Base-by-base conservation (phyloP, 495 filamentous ascomycete species). In the Bombardia bombarda region DNA sequence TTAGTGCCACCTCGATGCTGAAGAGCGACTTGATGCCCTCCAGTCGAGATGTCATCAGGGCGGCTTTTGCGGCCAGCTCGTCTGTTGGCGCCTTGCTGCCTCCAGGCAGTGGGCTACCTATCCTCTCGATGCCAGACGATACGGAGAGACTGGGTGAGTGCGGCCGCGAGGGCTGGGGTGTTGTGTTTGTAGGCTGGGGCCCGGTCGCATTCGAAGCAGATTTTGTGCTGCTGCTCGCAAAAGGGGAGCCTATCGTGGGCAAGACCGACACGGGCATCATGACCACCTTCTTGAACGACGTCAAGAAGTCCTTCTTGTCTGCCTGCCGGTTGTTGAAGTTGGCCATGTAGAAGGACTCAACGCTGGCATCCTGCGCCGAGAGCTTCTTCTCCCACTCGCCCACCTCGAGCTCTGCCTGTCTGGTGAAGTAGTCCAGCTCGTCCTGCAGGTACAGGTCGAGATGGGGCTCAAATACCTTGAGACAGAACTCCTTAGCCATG, bases 211-310 rank as follows among this genome's bases (percentile, higher is more conserved):
- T 58, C 38, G 58, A 40, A 17, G 55, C 21, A 8, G 61, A 32
- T 20, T 17, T 4, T 7, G 77, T 65, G 50, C 70, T 74, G 20
- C 54, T 57, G 46, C 50, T 56, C n/a, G 64, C 64, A 42, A 72
- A 72, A 12, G 63, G 59, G 0, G 59, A 65, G 7, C 53, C 58
- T 10, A 62, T 35, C 13, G 56, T 72, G 3, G 87, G 87, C 3
- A 97, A 65, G 19, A 90, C 88, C 37, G 87, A 92, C 22, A 97
- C 90, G 18, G 93, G 93, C 80, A 94, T 88, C 86, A 97, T 94
- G 49, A 99, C 87, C 8, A 99, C 92, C 56, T 99, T 97, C 62
- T 88, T 96, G 70, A 99, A 99, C 1, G 89, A 93, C 14, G 79
- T 90, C 50, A 99, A 57, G 55, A 99, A 99, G 60, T 99, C 93